These are phyloP conservation scores for Naganishia randhawae DNA, from an alignment of 768 basidiomycete species.

Conservation along the genomic window DNA sequence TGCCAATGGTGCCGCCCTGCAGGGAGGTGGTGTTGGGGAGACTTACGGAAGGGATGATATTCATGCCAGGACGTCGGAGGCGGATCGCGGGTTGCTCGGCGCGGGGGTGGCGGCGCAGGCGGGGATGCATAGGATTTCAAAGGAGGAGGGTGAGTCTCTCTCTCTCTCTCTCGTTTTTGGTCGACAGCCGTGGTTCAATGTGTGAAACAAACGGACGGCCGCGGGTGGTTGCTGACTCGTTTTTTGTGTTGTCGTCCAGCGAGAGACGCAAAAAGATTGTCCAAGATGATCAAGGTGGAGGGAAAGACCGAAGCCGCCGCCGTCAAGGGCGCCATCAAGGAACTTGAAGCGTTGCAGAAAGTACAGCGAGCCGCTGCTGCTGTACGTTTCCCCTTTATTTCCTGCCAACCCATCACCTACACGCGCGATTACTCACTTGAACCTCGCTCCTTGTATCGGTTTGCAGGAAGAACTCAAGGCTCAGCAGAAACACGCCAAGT, in stretches of 20 bases:
- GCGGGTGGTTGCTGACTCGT: background rate
- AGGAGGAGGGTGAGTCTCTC: slow-evolving; percentile 23
- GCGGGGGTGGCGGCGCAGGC: slow-evolving; percentile 15
- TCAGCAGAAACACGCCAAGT: slow-evolving; percentile 58
- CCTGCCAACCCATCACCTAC: background rate
- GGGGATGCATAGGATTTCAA: slow-evolving; percentile 28
- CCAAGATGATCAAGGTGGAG: slow-evolving; percentile 68
- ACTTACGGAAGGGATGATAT: slow-evolving; percentile 25
- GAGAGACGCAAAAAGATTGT: slow-evolving; percentile 59
- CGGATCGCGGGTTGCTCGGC: slow-evolving; percentile 22
- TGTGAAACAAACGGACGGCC: too few species aligned
- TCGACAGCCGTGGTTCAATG: too few species aligned
- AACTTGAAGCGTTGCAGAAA: slow-evolving; percentile 65
- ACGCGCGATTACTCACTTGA: background rate
- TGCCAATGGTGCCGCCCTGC: slow-evolving; percentile 30
- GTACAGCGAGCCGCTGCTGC: slow-evolving; percentile 61
- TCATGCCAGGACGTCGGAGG: slow-evolving; percentile 27
- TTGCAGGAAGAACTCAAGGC: slow-evolving; percentile 60
- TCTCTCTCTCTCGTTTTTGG: too few species aligned
- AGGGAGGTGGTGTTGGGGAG: slow-evolving; percentile 28
- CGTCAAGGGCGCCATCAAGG: slow-evolving; percentile 61
- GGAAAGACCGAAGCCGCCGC: slow-evolving; percentile 66
- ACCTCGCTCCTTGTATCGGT: too few species aligned
- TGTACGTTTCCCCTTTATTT: background rate
- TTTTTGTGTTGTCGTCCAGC: background rate